Evolutionary conservation across 345 rosid genomes (phyloP), one percentile per base, ranked within the genome.

Genomic region (Arabidopsis suecica): DNA sequence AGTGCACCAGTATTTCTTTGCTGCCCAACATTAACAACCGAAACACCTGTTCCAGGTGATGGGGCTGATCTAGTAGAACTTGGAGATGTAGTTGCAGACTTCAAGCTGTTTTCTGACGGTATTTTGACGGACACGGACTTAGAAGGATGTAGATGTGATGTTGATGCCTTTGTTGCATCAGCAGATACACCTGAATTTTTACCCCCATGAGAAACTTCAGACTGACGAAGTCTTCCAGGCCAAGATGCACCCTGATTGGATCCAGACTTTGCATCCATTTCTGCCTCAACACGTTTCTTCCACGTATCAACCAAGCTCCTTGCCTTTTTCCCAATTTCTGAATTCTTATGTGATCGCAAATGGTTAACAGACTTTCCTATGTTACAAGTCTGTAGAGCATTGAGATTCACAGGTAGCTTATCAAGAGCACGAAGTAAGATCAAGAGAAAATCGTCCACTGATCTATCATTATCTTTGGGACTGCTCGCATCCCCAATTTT

Each of bases 251-350:
- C 85, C 77, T 83, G 96, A 55, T 79, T 88, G 11, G 89, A 80
- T 22, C 87, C 88, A 64, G 90, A 73, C 78, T 86, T 91, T 1
- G 88, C 87, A 84, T 94, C 95, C 97, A 91, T 90, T 77, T 94
- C 98, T 74, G 90, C 93, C 78, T 94, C 98, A 23, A 94, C 98
- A 16, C 96, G 88, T 72, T 86, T 94, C 86, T 94, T 94, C 97
- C 98, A 94, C 3, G 91, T 91, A 77, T 94, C 98, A 68, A 94
- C 98, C 57, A 94, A 83, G 64, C 91, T 84, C 80, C 96, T 85
- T 34, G 96, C 95, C 68, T 94, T 94, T 85, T 83, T 94, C 80
- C 89, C 95, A 73, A 94, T 90, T 60, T 94, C 97, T 48, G 83
- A 74, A 53, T 88, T 90, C 72, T 88, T 91, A 74, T 88, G 97